Evolutionary conservation across 306 rosid species (phyloP).

Genomic region (Prunus fruticosa): DNA sequence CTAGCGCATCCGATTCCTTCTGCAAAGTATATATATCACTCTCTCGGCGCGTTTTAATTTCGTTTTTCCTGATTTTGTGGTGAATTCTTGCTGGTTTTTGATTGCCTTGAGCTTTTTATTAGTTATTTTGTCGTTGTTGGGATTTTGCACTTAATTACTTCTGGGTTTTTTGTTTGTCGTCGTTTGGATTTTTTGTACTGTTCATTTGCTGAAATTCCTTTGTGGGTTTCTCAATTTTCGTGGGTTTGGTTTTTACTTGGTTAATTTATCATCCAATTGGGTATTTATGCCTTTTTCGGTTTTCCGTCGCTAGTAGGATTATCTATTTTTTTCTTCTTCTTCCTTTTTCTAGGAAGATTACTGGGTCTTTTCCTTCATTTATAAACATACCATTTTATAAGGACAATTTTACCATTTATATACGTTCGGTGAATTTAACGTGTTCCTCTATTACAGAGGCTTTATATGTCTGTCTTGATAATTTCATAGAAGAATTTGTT

Average conservation of each 20-base stretch:
- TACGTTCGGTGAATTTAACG: neutral
- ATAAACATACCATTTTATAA: neutral
- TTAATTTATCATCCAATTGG: neutral
- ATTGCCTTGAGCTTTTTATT: neutral
- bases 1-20: constrained; percentile 53
- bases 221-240: neutral
- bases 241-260: neutral
- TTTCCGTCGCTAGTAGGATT: neutral
- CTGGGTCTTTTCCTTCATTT: neutral
- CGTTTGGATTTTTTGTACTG: neutral
- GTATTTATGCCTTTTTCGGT: neutral
- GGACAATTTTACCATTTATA: neutral
- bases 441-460: neutral
- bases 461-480: neutral
- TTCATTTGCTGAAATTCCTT: neutral
- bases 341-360: neutral
- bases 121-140: neutral
- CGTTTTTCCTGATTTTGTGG: neutral
- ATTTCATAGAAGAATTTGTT: neutral
- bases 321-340: too few species aligned
- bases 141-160: neutral
- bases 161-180: too few species aligned
- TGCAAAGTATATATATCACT: constrained; percentile 48
- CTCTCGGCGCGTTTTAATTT: neutral
- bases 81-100: neutral